phyloP scores from a whole-genome alignment of 331 rosid genomes.

The Prunus yedoensis region DNA sequence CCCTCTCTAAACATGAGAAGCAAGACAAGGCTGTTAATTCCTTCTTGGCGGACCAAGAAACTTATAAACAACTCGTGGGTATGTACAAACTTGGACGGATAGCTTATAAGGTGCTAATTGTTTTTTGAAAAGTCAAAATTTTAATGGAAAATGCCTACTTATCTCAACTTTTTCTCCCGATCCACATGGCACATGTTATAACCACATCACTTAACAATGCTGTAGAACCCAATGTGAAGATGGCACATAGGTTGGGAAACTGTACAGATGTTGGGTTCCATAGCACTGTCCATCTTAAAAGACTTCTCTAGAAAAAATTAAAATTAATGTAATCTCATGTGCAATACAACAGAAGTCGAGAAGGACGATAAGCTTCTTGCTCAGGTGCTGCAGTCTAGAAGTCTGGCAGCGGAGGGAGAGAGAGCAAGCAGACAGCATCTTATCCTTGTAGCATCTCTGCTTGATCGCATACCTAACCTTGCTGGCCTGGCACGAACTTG shows the following conservation, averaged over 20 bases:
- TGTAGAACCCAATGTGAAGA: neutral
- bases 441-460: constrained; percentile 82
- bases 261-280: neutral
- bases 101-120: neutral
- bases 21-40: constrained; percentile 36
- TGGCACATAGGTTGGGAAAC: neutral
- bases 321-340: constrained; percentile 26
- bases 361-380: constrained; percentile 84
- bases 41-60: constrained; percentile 49
- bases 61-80: constrained; percentile 61
- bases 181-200: neutral
- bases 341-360: constrained; percentile 60
- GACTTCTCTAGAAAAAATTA: neutral
- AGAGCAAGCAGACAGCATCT: constrained; percentile 62
- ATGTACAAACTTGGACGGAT: constrained; percentile 19
- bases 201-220: neutral
- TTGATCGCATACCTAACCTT: constrained; percentile 96
- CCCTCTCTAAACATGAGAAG: constrained; percentile 63
- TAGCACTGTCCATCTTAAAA: neutral
- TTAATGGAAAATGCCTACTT: neutral
- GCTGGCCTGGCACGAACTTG: constrained; percentile 97
- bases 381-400: constrained; percentile 68
- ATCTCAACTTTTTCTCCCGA: neutral
- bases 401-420: constrained; percentile 49
- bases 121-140: neutral